A percentile compares a stretch with the other conserved stretches of the same genome.
Evolutionary conservation across 164 flowering plant genomes (phyloP).

Genomic region (Stephania cephalantha): DNA sequence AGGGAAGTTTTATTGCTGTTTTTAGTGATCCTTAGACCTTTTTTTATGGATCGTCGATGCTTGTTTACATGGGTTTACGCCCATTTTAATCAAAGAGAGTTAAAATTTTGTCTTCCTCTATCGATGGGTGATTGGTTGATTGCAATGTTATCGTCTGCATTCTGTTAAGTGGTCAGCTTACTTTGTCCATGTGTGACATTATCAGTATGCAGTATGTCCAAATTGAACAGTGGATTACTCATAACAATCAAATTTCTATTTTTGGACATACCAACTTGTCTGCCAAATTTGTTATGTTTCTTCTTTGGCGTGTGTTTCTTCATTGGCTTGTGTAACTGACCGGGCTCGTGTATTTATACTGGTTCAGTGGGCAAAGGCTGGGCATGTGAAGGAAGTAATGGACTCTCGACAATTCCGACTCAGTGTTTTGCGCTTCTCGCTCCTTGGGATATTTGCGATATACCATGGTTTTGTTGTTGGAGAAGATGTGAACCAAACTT

Average conservation of each 20-base stretch:
- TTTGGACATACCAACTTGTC: background rate
- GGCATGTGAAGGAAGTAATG: slow-evolving; percentile 26
- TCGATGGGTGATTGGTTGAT: background rate
- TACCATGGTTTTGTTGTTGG: slow-evolving; percentile 14
- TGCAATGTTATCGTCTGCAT: background rate
- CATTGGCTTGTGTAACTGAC: background rate
- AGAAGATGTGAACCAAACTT: slow-evolving; percentile 16
- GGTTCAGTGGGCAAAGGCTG: slow-evolving; percentile 13
- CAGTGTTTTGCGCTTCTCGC: slow-evolving; percentile 5
- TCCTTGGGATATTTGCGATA: slow-evolving; percentile 18
- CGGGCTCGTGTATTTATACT: background rate
- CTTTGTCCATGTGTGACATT: background rate
- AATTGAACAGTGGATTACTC: background rate
- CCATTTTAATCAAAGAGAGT: background rate
- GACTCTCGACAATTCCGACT: slow-evolving; percentile 9
- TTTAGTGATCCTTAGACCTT: too few species aligned
- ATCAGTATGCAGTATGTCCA: background rate
- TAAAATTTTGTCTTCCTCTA: background rate
- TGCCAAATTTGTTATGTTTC: background rate
- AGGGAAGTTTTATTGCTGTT: too few species aligned
- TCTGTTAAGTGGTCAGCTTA: background rate
- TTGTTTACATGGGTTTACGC: background rate
- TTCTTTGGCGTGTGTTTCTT: background rate
- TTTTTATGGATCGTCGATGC: too few species aligned
- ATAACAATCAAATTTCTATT: background rate